These are phyloP conservation scores for Candida montana DNA, from an alignment of 805 yeast species.

Conservation along the genomic window DNA sequence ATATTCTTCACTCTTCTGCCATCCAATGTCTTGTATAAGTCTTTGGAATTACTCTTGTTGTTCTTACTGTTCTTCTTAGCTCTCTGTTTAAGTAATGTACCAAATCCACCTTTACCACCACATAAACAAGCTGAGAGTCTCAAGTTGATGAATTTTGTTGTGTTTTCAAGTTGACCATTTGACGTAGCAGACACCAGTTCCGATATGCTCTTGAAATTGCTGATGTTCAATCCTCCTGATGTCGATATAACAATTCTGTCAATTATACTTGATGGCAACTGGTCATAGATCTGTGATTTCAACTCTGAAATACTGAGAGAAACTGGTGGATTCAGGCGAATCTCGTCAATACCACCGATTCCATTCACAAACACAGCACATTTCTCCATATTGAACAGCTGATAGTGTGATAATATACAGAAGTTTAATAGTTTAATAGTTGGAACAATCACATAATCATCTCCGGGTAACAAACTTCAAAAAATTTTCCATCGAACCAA, in stretches of 20 bases:
- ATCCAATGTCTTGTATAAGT: constrained; percentile 35
- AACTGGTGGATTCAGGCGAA: constrained; percentile 9
- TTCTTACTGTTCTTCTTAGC: constrained; percentile 34
- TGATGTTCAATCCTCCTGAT: constrained; percentile 13
- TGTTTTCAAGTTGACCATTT: neutral
- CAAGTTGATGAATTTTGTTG: constrained; percentile 20
- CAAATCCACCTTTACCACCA: constrained; percentile 54
- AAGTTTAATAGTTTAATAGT: too few species aligned
- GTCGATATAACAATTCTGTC: constrained; percentile 8
- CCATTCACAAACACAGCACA: constrained; percentile 16
- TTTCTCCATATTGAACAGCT: neutral
- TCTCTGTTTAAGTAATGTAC: constrained; percentile 35
- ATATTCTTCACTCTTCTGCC: constrained; percentile 35
- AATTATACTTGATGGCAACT: constrained; percentile 9
- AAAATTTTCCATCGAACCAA: neutral
- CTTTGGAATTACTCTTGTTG: constrained; percentile 21
- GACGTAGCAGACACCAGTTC: constrained; percentile 7
- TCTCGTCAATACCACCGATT: constrained; percentile 13
- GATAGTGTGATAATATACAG: too few species aligned
- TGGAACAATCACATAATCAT: too few species aligned
- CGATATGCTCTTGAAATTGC: constrained; percentile 5
- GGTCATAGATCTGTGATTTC: constrained; percentile 4
- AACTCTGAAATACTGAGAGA: neutral
- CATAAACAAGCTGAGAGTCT: constrained; percentile 31
- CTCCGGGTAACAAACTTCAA: neutral